Conservation (phyloP, 768 basidiomycete species). For the Xanthoconium stramineum region DNA sequence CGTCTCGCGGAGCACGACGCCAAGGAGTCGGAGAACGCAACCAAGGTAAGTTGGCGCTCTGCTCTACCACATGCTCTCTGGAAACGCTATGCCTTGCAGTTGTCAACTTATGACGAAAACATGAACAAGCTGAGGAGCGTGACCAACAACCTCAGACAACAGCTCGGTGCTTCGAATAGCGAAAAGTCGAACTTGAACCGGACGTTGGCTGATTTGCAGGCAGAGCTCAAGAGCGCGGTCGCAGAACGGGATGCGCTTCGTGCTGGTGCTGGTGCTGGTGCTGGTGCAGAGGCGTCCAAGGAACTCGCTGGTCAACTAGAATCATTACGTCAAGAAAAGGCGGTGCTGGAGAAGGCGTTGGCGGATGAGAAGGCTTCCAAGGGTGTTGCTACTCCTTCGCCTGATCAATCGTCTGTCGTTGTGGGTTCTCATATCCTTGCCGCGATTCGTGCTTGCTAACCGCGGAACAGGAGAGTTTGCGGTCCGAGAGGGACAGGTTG, state of each 20-base stretch:
- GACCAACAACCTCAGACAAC: slow-evolving; percentile 25
- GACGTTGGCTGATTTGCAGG: slow-evolving; percentile 23
- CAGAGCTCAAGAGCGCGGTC: slow-evolving; percentile 27
- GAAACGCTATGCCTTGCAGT: slow-evolving; percentile 25
- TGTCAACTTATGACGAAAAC: slow-evolving; percentile 41
- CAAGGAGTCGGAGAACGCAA: slow-evolving; percentile 26
- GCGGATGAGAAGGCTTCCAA: slow-evolving; percentile 36
- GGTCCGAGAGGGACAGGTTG: slow-evolving; percentile 59
- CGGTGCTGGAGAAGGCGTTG: slow-evolving; percentile 36
- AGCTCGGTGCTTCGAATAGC: slow-evolving; percentile 21
- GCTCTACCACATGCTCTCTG: background rate
- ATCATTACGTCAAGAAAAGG: slow-evolving; percentile 37
- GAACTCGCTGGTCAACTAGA: slow-evolving; percentile 35
- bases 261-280: slow-evolving; percentile 7
- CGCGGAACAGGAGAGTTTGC: slow-evolving; percentile 44
- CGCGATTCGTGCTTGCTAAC: background rate
- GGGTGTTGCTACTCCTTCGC: slow-evolving; percentile 12
- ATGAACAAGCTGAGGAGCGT: slow-evolving; percentile 35
- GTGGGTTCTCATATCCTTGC: slow-evolving; percentile 23
- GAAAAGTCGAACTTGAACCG: slow-evolving; percentile 31
- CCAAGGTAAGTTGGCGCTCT: slow-evolving; percentile 25
- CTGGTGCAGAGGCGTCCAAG: slow-evolving; percentile 21
- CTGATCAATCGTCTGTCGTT: slow-evolving; percentile 29
- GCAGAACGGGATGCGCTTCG: slow-evolving; percentile 31
- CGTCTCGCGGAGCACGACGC: slow-evolving; percentile 30